A percentile compares a stretch with the other conserved stretches of the same genome.
phyloP scores from a whole-genome alignment of 352 stramenopile genomes.

The Pythium coloratum region DNA sequence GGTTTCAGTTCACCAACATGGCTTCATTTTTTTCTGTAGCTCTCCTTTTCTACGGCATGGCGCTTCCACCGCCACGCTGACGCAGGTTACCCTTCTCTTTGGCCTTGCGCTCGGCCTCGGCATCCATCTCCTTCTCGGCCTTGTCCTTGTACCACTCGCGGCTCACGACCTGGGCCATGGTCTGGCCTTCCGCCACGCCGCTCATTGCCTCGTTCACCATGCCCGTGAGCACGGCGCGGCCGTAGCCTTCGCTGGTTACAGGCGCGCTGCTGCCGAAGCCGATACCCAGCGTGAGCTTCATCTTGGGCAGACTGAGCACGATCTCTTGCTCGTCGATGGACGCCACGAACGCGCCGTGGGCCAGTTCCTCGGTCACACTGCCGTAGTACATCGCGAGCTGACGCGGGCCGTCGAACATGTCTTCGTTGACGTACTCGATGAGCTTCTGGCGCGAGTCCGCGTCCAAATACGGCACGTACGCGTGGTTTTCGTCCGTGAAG shows the following conservation, averaged over 20 bases:
- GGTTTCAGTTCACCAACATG: neutral
- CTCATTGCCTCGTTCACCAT: constrained; percentile 70
- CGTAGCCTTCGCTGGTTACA: constrained; percentile 73
- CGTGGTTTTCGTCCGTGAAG: constrained; percentile 59
- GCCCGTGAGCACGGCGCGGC: constrained; percentile 55
- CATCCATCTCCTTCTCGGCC: constrained; percentile 43
- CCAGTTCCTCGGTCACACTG: constrained; percentile 77
- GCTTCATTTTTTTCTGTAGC: constrained; percentile 1
- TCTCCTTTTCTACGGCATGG: constrained; percentile 1
- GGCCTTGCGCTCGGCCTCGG: constrained; percentile 19
- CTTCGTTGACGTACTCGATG: constrained; percentile 72
- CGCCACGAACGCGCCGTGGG: constrained; percentile 50
- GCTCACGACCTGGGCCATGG: constrained; percentile 76
- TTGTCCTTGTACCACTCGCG: constrained; percentile 61
- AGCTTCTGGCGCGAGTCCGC: constrained; percentile 68
- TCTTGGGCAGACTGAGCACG: constrained; percentile 70
- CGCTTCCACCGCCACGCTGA: constrained; percentile 32
- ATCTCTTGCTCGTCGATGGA: constrained; percentile 86
- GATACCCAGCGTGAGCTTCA: constrained; percentile 82
- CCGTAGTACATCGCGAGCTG: constrained; percentile 83
- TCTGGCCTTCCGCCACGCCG: constrained; percentile 60
- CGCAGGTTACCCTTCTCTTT: constrained; percentile 38
- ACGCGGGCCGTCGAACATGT: constrained; percentile 72
- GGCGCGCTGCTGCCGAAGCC: constrained; percentile 79
- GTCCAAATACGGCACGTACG: constrained; percentile 78